These are phyloP conservation scores for Alnus glutinosa DNA, from an alignment of 306 rosid genomes.

Conservation along the genomic window DNA sequence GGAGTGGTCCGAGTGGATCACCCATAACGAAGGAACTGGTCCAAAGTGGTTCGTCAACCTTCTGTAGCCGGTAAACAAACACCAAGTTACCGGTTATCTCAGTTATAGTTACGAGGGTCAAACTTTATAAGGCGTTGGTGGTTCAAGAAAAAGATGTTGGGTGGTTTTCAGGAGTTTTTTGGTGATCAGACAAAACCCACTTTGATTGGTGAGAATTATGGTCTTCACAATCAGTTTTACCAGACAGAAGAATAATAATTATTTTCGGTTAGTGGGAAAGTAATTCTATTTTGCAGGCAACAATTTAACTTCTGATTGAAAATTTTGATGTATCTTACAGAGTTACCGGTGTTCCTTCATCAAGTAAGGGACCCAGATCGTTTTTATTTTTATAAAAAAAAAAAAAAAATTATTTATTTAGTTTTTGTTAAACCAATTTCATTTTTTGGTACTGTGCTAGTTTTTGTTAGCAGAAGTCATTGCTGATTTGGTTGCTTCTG, in stretches of 20 bases:
- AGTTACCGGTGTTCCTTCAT: slow-evolving; percentile 6
- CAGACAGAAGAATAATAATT: background rate
- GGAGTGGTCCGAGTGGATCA: slow-evolving; percentile 48
- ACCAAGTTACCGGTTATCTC: slow-evolving; percentile 32
- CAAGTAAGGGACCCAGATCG: slow-evolving; percentile 7
- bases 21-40: slow-evolving; percentile 54
- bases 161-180: slow-evolving; percentile 59
- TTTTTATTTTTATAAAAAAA: no score
- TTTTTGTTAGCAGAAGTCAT: slow-evolving; percentile 7
- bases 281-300: background rate
- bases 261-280: no score
- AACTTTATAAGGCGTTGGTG: slow-evolving; percentile 46
- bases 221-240: background rate
- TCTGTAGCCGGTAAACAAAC: slow-evolving; percentile 40
- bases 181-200: slow-evolving; percentile 47
- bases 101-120: slow-evolving; percentile 38
- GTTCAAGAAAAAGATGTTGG: slow-evolving; percentile 53
- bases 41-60: slow-evolving; percentile 41
- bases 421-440: slow-evolving; percentile 2
- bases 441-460: background rate
- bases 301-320: slow-evolving; percentile 6
- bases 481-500: slow-evolving; percentile 25
- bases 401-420: background rate
- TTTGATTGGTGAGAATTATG: slow-evolving; percentile 40
- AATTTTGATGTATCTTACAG: slow-evolving; percentile 8